A percentile compares a stretch with the other conserved stretches of the same genome.
Evolutionary conservation across 2,329 filamentous ascomycete genomes (phyloP).

Genomic region (Talaromyces sp.): DNA sequence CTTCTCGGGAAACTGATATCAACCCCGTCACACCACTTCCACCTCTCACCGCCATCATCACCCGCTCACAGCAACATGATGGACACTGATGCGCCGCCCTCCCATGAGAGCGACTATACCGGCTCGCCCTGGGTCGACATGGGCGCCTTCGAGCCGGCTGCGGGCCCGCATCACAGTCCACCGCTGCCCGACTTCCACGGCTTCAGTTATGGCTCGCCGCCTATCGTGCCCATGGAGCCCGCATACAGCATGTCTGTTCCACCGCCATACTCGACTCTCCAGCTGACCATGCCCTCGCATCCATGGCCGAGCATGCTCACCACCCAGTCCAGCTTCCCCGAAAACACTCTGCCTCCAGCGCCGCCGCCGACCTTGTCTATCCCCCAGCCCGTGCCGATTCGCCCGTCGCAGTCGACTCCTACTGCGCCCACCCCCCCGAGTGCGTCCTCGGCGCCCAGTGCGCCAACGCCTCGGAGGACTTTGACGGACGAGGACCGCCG

Average conservation of each 20-base stretch:
- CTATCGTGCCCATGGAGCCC: slow-evolving; percentile 56
- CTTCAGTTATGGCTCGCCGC: slow-evolving; percentile 58
- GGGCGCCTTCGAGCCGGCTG: slow-evolving; percentile 33
- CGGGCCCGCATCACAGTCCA: slow-evolving; percentile 59
- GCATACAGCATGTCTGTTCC: slow-evolving; percentile 52
- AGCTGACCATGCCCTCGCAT: slow-evolving; percentile 60
- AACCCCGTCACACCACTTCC: neutral
- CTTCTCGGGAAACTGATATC: neutral
- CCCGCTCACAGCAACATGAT: slow-evolving; percentile 21
- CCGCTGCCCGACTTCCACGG: slow-evolving; percentile 64
- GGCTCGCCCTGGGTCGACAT: slow-evolving; percentile 43
- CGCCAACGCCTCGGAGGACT: slow-evolving; percentile 71
- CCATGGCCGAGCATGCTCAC: slow-evolving; percentile 77
- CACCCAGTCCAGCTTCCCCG: slow-evolving; percentile 61
- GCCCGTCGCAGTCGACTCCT: slow-evolving; percentile 22
- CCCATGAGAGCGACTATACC: slow-evolving; percentile 39
- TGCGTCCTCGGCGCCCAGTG: slow-evolving; percentile 31
- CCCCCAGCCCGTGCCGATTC: slow-evolving; percentile 45
- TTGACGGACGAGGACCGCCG: slow-evolving; percentile 86
- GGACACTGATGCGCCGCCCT: slow-evolving; percentile 41
- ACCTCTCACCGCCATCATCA: neutral
- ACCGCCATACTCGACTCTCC: slow-evolving; percentile 54
- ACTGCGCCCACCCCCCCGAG: slow-evolving; percentile 19
- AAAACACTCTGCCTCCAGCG: slow-evolving; percentile 56
- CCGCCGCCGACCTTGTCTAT: slow-evolving; percentile 43